A percentile compares a stretch with the other conserved stretches of the same genome.
phyloP scores from a whole-genome alignment of 495 filamentous ascomycete species.

The Rhizodiscina lignyota region DNA sequence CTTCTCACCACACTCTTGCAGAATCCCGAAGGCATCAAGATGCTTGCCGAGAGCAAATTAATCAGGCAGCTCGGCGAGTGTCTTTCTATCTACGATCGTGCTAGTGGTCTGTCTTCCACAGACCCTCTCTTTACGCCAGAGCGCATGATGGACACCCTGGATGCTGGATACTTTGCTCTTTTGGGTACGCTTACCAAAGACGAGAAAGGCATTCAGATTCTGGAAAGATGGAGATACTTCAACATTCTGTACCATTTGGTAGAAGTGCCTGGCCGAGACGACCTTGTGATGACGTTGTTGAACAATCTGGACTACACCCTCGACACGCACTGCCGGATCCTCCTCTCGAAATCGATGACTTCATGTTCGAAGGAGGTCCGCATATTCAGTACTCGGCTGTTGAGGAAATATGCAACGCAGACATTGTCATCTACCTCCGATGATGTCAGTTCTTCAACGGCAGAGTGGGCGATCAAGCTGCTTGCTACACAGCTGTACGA shows the following conservation, averaged over 20 bases:
- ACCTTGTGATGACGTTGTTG: constrained; percentile 73
- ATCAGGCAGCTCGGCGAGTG: constrained; percentile 89
- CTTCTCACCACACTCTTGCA: constrained; percentile 74
- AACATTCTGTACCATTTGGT: constrained; percentile 99
- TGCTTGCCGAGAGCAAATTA: constrained; percentile 82
- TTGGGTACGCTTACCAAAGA: constrained; percentile 74
- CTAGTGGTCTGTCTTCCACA: constrained; percentile 74
- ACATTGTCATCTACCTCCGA: constrained; percentile 10
- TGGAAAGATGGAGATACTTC: constrained; percentile 91
- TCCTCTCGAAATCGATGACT: constrained; percentile 83
- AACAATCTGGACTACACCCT: constrained; percentile 82
- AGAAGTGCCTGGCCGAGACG: constrained; percentile 75
- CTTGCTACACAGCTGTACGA: constrained; percentile 97
- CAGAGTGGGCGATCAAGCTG: constrained; percentile 90
- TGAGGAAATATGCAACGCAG: constrained; percentile 62
- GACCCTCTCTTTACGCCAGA: constrained; percentile 77
- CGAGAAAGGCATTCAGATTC: constrained; percentile 65
- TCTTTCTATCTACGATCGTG: constrained; percentile 81
- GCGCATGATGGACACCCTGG: constrained; percentile 67
- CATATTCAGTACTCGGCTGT: constrained; percentile 65
- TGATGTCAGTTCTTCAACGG: constrained; percentile 11
- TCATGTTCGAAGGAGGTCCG: constrained; percentile 81
- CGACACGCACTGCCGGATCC: constrained; percentile 76
- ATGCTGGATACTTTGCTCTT: constrained; percentile 85
- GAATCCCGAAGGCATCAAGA: constrained; percentile 64